Base-by-base conservation (phyloP, 2,329 filamentous ascomycete genomes). In the Hymenoscyphus occultus region DNA sequence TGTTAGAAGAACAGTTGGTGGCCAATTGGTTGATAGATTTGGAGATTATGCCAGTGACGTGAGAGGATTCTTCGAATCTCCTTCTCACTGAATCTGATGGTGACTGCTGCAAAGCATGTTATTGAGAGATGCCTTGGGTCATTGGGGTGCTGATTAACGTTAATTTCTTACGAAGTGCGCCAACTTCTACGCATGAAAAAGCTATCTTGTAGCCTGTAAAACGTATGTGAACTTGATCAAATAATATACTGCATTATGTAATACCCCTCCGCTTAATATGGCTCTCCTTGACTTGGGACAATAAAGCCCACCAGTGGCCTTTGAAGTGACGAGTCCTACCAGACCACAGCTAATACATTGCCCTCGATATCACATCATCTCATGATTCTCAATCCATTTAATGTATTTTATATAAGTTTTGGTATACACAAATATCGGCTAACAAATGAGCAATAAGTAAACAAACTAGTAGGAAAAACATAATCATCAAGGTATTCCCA, bases 21-120 rank as follows among this genome's bases (percentile, higher is more conserved):
- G 58, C 6, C 68, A 72, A 68, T 67, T 82, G 35, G 66, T 72
- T 56, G 72, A 68, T 10, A 76, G 76, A 16, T 78, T 80, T 64
- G 74, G 73, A 40, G 75, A 73, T 62, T 81, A 79, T 76, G 76
- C 73, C 68, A 72, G 73, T 39, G 79, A 78, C 39, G 65, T 82
- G 64, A 80, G 78, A 75, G 68, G 48, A n/a, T 73, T 65, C 63
- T 68, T 70, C 9, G 69, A 69, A 39, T 59, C 61, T 3, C 48
- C n/a, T 54, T 22, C 48, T 12, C 9, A 10, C 5, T 54, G 10
- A 3, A 54, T 22, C 13, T 28, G 9, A 54, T 13, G 19, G 22
- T 19, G 3, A 5, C 7, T 14, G 10, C 10, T 54, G 4, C 22
- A 28, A 28, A 54, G 45, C 16, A 10, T 5, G 13, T 54, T 12